These are phyloP conservation scores for Calophaca sinica DNA, from an alignment of 306 rosid species.

Conservation along the genomic window DNA sequence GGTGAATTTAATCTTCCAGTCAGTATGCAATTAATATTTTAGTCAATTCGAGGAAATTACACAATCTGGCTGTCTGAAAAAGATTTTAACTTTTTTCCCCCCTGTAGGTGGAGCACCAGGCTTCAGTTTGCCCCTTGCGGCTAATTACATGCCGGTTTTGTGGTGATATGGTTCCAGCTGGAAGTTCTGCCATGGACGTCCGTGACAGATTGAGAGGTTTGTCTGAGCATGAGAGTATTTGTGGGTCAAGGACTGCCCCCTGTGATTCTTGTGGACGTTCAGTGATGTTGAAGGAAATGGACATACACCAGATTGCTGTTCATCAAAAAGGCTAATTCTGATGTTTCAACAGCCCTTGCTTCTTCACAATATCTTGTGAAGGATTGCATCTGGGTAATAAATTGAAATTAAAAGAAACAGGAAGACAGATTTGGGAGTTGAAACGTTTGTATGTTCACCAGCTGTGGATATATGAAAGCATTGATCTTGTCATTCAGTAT, in stretches of 20 bases:
- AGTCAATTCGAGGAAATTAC: neutral
- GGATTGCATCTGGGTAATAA: slow-evolving; percentile 2
- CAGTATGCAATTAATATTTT: slow-evolving; percentile 8
- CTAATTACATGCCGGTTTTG: slow-evolving; percentile 83
- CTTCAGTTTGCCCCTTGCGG: slow-evolving; percentile 77
- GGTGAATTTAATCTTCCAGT: slow-evolving; percentile 11
- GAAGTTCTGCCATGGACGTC: slow-evolving; percentile 72
- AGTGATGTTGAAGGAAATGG: slow-evolving; percentile 99
- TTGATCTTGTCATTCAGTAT: slow-evolving; percentile 21
- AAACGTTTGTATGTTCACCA: slow-evolving; percentile 31
- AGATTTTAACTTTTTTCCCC: slow-evolving; percentile 25
- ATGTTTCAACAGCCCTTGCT: neutral
- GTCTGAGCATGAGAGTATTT: slow-evolving; percentile 90
- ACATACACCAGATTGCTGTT: slow-evolving; percentile 91
- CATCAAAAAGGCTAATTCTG: slow-evolving; percentile 76
- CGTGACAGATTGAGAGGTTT: slow-evolving; percentile 90
- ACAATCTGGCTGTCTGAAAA: neutral
- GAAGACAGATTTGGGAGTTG: slow-evolving; percentile 22
- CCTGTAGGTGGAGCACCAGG: slow-evolving; percentile 84
- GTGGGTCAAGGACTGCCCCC: slow-evolving; percentile 95
- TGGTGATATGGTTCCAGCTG: slow-evolving; percentile 99
- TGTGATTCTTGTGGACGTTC: slow-evolving; percentile 98
- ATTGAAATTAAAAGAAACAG: neutral
- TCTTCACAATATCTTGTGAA: neutral
- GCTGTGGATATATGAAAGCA: slow-evolving; percentile 11